Evolutionary conservation across 2,329 filamentous ascomycete species (phyloP).

Genomic region (Colletotrichum aenigma): DNA sequence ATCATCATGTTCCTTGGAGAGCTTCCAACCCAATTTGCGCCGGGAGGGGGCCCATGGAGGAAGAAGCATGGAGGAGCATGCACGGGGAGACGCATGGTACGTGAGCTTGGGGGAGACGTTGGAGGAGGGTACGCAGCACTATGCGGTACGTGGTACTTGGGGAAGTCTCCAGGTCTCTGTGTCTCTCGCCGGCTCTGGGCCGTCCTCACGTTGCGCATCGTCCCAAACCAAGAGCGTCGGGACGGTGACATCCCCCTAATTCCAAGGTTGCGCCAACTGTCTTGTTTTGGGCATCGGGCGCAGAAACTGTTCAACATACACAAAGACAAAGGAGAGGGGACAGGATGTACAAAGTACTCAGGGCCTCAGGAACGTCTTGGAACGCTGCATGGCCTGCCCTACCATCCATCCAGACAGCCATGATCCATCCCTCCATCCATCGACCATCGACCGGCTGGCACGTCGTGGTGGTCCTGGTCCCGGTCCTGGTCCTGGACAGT

Average conservation of each 20-base stretch:
- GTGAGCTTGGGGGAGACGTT: neutral
- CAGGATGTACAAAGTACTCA: neutral
- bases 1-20: conserved; percentile 13
- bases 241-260: neutral
- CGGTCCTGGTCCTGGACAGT: neutral
- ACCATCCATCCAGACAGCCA: neutral
- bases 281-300: neutral
- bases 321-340: neutral
- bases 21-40: conserved; percentile 9
- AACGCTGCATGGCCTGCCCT: neutral
- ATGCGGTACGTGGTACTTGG: neutral
- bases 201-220: neutral
- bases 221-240: neutral
- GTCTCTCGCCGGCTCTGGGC: neutral
- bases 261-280: neutral
- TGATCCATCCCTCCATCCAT: neutral
- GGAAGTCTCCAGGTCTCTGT: neutral
- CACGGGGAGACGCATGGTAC: neutral
- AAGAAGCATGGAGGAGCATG: neutral
- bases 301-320: neutral
- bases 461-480: neutral
- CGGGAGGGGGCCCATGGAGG: conserved; percentile 1
- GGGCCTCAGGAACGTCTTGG: neutral
- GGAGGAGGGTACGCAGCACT: neutral
- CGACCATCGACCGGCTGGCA: neutral